These are phyloP conservation scores for Rhodosporidiobolus odoratus DNA, from an alignment of 768 basidiomycete species.

Conservation along the genomic window DNA sequence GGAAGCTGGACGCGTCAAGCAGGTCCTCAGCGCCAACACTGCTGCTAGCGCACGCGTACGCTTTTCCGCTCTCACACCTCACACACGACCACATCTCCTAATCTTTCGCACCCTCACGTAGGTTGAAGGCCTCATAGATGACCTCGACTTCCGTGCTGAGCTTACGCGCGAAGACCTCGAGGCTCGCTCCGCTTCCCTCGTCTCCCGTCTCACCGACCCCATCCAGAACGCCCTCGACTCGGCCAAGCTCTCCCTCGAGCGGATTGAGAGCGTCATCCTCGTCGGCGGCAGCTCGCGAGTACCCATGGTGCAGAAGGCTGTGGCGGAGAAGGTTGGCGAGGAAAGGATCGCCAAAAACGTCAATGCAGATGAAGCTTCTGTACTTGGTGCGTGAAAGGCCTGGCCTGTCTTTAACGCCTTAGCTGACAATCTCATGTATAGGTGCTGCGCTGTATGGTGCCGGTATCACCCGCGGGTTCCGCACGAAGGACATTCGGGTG, in stretches of 20 bases:
- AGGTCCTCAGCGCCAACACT: conserved; percentile 84
- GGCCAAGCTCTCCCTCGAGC: conserved; percentile 64
- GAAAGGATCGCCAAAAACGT: conserved; percentile 88
- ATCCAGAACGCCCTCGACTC: conserved; percentile 65
- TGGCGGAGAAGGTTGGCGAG: conserved; percentile 73
- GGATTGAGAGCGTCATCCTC: conserved; percentile 84
- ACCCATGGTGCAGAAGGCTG: conserved; percentile 82
- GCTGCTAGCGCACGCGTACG: conserved; percentile 69
- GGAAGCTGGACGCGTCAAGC: conserved; percentile 84
- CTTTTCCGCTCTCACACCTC: conserved; percentile 6
- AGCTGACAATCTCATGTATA: conserved; percentile 31
- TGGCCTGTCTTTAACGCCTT: neutral
- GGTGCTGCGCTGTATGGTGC: conserved; percentile 89
- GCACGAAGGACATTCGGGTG: conserved; percentile 88
- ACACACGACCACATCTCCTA: conserved; percentile 1
- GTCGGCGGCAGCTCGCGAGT: conserved; percentile 83
- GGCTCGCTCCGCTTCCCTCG: conserved; percentile 59
- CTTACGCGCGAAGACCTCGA: conserved; percentile 77
- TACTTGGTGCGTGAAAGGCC: conserved; percentile 58
- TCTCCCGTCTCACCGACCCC: conserved; percentile 61
- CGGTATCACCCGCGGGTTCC: conserved; percentile 77
- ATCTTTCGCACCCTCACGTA: too few relatives aligned
- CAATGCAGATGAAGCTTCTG: conserved; percentile 93
- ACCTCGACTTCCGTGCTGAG: conserved; percentile 80
- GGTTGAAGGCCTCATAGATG: conserved; percentile 83